These are phyloP conservation scores for Yamadazyma laniorum DNA, from an alignment of 805 yeast genomes.

Conservation along the genomic window DNA sequence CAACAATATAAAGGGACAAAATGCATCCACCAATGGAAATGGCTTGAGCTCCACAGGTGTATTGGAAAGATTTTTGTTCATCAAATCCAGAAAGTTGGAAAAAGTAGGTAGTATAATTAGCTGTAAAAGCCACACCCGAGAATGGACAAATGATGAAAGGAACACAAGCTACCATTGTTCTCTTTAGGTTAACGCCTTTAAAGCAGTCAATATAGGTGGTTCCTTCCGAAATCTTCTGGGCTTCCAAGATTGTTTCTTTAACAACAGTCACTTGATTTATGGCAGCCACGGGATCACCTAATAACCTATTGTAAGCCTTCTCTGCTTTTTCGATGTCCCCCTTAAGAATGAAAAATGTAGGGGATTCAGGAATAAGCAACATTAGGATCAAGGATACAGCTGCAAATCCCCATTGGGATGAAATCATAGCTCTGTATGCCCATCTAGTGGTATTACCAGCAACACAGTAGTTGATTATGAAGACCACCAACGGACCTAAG, in stretches of 20 bases:
- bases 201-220: conserved; percentile 14
- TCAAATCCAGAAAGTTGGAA: conserved; percentile 11
- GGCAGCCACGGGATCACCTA: conserved; percentile 4
- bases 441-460: neutral
- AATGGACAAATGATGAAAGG: conserved; percentile 8
- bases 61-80: conserved; percentile 4
- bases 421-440: conserved; percentile 8
- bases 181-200: conserved; percentile 9
- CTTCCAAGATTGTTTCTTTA: conserved; percentile 12
- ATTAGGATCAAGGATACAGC: conserved; percentile 12
- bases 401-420: conserved; percentile 11
- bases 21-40: conserved; percentile 8
- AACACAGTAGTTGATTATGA: conserved; percentile 2
- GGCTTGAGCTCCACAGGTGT: conserved; percentile 11
- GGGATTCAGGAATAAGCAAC: conserved; percentile 42
- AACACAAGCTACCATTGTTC: conserved; percentile 7
- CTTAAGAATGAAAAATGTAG: conserved; percentile 37
- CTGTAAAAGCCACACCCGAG: conserved; percentile 12
- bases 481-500: conserved; percentile 11
- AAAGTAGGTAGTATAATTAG: conserved; percentile 11
- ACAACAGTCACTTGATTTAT: conserved; percentile 9
- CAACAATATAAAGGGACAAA: conserved; percentile 5
- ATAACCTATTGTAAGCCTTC: conserved; percentile 3
- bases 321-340: conserved; percentile 22
- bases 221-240: conserved; percentile 11